phyloP scores from a whole-genome alignment of 129 eudicot species.

The Cynara cardunculus region DNA sequence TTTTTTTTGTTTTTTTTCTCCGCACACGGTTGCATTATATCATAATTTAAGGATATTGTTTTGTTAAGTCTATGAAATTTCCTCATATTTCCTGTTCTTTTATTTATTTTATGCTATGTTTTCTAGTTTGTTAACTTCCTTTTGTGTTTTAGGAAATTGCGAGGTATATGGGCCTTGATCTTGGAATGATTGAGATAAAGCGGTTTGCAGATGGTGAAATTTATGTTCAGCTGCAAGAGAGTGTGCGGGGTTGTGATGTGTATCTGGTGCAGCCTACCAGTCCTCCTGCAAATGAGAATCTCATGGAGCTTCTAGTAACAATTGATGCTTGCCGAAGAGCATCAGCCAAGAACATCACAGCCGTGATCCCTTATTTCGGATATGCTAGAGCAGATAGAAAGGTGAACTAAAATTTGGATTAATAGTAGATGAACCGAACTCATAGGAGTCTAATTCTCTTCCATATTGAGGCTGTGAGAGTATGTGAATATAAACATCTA shows the following conservation, averaged over 20 bases:
- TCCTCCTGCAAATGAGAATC: constrained; percentile 87
- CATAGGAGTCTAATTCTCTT: no score
- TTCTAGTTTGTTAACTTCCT: not conserved
- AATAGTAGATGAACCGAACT: not conserved
- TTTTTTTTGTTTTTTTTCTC: not conserved
- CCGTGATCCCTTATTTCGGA: constrained; percentile 89
- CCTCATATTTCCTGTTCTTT: not conserved
- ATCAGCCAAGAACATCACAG: constrained; percentile 84
- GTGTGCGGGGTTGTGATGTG: constrained; percentile 93
- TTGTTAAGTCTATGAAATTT: not conserved
- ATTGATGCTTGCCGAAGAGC: constrained; percentile 94
- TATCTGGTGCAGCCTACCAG: constrained; percentile 84
- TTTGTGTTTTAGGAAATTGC: constrained; percentile 57
- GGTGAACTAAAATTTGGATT: constrained; percentile 24
- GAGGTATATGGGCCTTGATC: constrained; percentile 74
- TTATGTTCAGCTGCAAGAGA: constrained; percentile 85
- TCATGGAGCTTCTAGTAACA: constrained; percentile 76
- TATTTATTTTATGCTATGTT: not conserved
- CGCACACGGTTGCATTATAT: not conserved
- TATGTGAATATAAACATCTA: no score
- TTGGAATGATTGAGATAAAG: constrained; percentile 60
- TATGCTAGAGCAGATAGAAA: constrained; percentile 91
- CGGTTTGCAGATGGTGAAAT: constrained; percentile 94
- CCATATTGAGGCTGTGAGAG: no score
- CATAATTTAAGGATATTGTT: not conserved